Percentiles rank a stretch among this genome's conserved stretches.
These are phyloP conservation scores for Arachnomyces sp. DNA, from an alignment of 2,329 filamentous ascomycete species.

Conservation along the genomic window DNA sequence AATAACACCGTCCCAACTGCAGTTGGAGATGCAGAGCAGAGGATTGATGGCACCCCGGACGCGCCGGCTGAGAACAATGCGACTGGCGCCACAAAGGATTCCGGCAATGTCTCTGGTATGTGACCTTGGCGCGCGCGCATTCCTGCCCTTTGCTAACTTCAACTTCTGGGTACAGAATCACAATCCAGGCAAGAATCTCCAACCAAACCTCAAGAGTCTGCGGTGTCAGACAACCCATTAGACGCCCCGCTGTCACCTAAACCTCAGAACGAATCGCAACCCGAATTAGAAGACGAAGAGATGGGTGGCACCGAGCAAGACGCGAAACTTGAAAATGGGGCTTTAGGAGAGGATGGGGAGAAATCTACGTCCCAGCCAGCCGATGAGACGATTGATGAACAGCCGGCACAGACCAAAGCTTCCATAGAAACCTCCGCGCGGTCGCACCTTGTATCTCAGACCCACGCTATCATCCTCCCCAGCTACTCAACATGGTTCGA, in stretches of 20 bases:
- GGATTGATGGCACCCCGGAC: conserved; percentile 20
- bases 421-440: conserved; percentile 77
- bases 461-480: conserved; percentile 89
- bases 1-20: conserved; percentile 20
- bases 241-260: conserved; percentile 60
- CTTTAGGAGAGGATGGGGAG: conserved; percentile 34
- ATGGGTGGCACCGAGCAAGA: conserved; percentile 58
- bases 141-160: background rate
- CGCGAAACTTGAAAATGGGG: conserved; percentile 38
- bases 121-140: conserved; percentile 1
- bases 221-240: conserved; percentile 54
- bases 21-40: conserved; percentile 22
- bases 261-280: conserved; percentile 49
- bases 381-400: conserved; percentile 46
- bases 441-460: conserved; percentile 85
- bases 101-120: conserved; percentile 25
- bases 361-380: conserved; percentile 24
- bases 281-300: conserved; percentile 61
- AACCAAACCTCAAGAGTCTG: conserved; percentile 18
- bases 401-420: conserved; percentile 62
- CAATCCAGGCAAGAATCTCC: conserved; percentile 27
- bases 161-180: conserved; percentile 17
- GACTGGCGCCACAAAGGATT: conserved; percentile 14
- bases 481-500: conserved; percentile 99
- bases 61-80: conserved; percentile 16